A percentile compares a stretch with the other conserved stretches of the same genome.
Evolutionary conservation across 1,284 basidiomycete species (phyloP).

Genomic region (Cronartium quercuum): DNA sequence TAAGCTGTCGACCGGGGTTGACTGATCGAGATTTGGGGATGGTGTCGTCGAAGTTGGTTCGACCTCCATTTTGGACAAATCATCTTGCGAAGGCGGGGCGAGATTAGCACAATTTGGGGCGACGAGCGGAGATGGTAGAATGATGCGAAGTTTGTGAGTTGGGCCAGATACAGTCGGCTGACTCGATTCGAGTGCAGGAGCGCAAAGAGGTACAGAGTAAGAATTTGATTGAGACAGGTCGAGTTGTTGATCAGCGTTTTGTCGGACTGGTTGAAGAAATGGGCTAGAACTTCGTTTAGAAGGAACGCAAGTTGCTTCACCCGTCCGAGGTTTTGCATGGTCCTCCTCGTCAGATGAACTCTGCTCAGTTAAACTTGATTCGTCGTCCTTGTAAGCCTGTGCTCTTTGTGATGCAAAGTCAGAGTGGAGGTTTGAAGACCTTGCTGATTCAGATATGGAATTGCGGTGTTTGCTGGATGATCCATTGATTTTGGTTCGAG

Average conservation of each 20-base stretch:
- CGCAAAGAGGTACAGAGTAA: too few relatives aligned
- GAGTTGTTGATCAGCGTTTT: background rate
- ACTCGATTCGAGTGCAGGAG: too few relatives aligned
- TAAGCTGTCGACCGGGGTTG: background rate
- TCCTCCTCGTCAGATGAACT: slow-evolving; percentile 36
- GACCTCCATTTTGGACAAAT: background rate
- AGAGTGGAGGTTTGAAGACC: background rate
- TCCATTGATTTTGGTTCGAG: slow-evolving; percentile 8
- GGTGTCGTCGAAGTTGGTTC: background rate
- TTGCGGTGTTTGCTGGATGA: slow-evolving; percentile 12
- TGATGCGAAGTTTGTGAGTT: background rate
- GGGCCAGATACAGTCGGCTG: background rate
- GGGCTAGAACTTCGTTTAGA: background rate
- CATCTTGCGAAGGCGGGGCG: too few relatives aligned
- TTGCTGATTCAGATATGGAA: background rate
- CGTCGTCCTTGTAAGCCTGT: slow-evolving; percentile 27
- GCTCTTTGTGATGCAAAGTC: background rate
- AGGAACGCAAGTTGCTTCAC: background rate
- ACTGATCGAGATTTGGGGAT: background rate
- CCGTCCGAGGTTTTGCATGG: background rate
- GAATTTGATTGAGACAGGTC: background rate
- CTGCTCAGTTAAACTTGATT: slow-evolving; percentile 39
- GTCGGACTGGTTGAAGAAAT: background rate
- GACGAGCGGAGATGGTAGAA: background rate
- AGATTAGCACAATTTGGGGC: too few relatives aligned